phyloP scores from a whole-genome alignment of 176 grass and related monocot genomes.

The Luzula sylvatica region DNA sequence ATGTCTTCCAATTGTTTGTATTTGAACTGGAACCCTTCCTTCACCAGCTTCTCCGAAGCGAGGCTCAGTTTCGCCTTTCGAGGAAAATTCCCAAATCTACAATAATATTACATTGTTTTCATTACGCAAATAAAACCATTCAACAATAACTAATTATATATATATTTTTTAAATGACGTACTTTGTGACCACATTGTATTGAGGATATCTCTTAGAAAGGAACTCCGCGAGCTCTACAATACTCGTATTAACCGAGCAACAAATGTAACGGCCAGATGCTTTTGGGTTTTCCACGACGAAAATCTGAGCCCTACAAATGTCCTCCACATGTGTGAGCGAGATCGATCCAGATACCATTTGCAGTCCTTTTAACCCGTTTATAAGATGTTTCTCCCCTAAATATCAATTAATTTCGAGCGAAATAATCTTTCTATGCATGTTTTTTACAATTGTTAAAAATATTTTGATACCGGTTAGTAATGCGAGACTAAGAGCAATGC shows the following conservation, averaged over 20 bases:
- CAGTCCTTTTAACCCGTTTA: constrained; percentile 26
- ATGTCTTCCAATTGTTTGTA: constrained; percentile 32
- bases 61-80: constrained; percentile 30
- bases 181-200: constrained; percentile 35
- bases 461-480: constrained; percentile 34
- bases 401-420: not conserved
- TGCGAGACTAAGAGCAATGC: constrained; percentile 25
- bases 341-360: constrained; percentile 31
- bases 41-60: constrained; percentile 33
- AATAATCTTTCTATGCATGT: no score
- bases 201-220: constrained; percentile 33
- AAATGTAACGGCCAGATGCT: constrained; percentile 40
- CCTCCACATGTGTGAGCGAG: constrained; percentile 38
- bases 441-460: not conserved
- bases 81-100: constrained; percentile 28
- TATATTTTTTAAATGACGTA: constrained; percentile 19
- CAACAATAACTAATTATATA: no score
- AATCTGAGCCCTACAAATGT: constrained; percentile 47
- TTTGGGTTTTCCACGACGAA: constrained; percentile 42
- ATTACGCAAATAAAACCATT: no score
- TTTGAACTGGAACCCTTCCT: constrained; percentile 45
- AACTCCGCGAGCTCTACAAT: constrained; percentile 28
- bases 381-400: constrained; percentile 25
- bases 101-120: no score
- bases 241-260: constrained; percentile 40